Base-by-base conservation (phyloP, 306 rosid species). In the Vigna hirtella region DNA sequence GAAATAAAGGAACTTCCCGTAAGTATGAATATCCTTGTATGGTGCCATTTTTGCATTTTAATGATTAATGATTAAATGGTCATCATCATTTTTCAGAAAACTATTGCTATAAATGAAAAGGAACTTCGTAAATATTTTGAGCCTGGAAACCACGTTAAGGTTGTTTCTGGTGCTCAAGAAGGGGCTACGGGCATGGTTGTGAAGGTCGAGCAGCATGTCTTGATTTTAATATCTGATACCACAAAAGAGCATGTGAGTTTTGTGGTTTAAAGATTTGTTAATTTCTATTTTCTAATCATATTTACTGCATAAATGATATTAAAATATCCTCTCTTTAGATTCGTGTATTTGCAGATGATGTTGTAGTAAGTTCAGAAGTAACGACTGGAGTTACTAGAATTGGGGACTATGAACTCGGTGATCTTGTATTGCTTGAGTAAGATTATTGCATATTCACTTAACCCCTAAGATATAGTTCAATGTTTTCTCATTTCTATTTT, bases 161-260 rank as follows among this genome's bases (percentile, higher is more conserved):
- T 96, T 82, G 94, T 96, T 58, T 73, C 98, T 63, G 99, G 99
- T 56, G 77, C 96, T 57, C 98, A 96, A 78, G 97, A 93, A 84
- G 99, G 99, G 66, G 92, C 96, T 52, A 96, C 98, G 67, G 99
- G 99, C 81, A 96, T 96, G 99, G 98, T 96, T 84, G 96, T 96
- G 49, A 96, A 93, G 91, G 98, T 96, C 58, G 98, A 93, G 38
- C 96, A 96, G 78, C 99, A 96, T 62, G 97, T 93, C 53, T 91
- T 96, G 79, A 96, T 91, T 68, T 89, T 96, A 83, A 82, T 96
- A 85, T 93, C 99, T 32, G 98, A 96, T 80, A 93, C 97, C 16
- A 93, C 99, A 13, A 96, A 96, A 86, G 99, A 96, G 77, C 93
- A 96, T 77, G 99, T 96, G 87, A 87, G 99, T 88, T 45, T 72